These are phyloP conservation scores for Fraxinus quadrangulata DNA, from an alignment of 257 asterid species.

Conservation along the genomic window DNA sequence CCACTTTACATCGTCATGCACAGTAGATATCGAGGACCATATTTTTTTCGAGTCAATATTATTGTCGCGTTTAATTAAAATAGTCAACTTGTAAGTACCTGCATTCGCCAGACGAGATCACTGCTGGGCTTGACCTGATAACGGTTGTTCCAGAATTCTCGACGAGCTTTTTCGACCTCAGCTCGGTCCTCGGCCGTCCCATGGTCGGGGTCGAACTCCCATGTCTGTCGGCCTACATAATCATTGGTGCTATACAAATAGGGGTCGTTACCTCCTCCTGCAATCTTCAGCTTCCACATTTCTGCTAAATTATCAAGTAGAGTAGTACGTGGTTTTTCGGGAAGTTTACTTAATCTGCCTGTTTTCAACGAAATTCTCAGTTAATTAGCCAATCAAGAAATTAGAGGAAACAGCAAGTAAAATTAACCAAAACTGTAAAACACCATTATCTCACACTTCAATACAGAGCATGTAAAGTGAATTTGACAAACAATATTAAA, in stretches of 20 bases:
- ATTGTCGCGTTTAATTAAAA: neutral
- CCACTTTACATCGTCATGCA: neutral
- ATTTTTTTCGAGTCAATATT: too few species aligned
- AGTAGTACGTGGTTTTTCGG: neutral
- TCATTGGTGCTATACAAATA: slow-evolving; percentile 26
- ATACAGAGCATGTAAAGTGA: too few species aligned
- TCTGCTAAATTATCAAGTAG: too few species aligned
- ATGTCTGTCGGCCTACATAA: slow-evolving; percentile 27
- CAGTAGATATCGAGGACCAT: too few species aligned
- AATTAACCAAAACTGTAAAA: neutral
- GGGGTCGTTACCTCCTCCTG: slow-evolving; percentile 24
- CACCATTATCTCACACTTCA: too few species aligned
- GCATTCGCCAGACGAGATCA: slow-evolving; percentile 27
- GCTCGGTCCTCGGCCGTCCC: slow-evolving; percentile 16
- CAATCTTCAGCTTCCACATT: slow-evolving; percentile 35
- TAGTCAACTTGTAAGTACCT: slow-evolving; percentile 1
- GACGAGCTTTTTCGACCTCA: slow-evolving; percentile 24
- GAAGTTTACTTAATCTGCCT: neutral
- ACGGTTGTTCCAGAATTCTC: slow-evolving; percentile 20
- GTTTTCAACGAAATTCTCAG: neutral
- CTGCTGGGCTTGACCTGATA: slow-evolving; percentile 25
- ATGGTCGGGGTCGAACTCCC: slow-evolving; percentile 31
- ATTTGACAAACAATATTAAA: too few species aligned
- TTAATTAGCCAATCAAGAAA: neutral
- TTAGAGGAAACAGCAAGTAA: neutral